Conservation (phyloP, 495 filamentous ascomycete genomes). For the Neurospora discreta region DNA sequence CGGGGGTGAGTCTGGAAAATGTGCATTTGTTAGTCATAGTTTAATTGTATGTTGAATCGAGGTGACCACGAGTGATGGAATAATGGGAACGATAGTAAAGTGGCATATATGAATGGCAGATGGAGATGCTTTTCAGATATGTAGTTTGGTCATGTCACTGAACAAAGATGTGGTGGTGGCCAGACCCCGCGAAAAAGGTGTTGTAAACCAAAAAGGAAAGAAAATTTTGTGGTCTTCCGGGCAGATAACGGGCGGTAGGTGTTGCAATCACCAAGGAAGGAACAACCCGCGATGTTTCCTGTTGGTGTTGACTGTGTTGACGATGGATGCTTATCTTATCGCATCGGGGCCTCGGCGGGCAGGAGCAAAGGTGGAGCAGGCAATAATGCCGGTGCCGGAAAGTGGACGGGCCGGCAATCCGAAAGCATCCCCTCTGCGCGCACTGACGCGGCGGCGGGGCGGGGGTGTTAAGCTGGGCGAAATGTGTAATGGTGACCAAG, state of each 20-base stretch:
- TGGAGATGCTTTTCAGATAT: not conserved
- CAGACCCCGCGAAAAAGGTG: not conserved
- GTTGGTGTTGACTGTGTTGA: not conserved
- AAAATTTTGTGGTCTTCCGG: not conserved
- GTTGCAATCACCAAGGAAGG: not conserved
- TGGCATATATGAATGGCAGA: not conserved
- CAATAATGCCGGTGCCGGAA: not conserved
- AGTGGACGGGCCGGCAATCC: not conserved
- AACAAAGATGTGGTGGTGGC: not conserved
- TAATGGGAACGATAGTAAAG: no score
- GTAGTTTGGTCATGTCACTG: not conserved
- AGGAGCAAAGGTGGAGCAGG: not conserved
- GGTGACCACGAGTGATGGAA: no score
- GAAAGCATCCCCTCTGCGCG: not conserved
- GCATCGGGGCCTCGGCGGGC: not conserved
- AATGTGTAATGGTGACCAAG: not conserved
- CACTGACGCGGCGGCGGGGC: not conserved
- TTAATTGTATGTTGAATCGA: no score
- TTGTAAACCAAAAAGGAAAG: not conserved
- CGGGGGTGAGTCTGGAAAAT: conserved; percentile 32
- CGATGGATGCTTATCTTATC: not conserved
- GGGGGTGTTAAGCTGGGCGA: not conserved
- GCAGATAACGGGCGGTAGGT: not conserved
- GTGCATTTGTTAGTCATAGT: conserved; percentile 2
- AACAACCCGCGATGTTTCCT: not conserved